Conservation (phyloP, 1,284 basidiomycete genomes). For the Cystobasidiaceae sp. region DNA sequence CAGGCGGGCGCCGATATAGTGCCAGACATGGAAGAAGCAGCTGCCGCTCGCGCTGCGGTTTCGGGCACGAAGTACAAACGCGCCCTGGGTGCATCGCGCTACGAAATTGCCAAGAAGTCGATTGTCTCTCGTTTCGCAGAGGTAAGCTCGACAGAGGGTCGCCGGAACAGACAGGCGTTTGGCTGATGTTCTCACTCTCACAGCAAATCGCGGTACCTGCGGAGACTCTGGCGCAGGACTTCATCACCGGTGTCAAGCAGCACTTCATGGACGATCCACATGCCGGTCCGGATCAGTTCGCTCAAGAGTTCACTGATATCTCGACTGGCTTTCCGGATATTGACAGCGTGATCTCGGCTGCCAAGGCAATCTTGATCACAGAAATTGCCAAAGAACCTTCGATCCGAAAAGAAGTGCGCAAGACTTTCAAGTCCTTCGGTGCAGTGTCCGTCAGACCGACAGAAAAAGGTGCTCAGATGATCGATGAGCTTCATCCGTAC, state of each 20-base stretch:
- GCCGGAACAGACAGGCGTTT: neutral
- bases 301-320: constrained; percentile 45
- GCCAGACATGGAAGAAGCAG: constrained; percentile 28
- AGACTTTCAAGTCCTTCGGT: constrained; percentile 70
- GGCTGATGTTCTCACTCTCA: neutral
- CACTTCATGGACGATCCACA: constrained; percentile 60
- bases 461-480: constrained; percentile 79
- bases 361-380: constrained; percentile 77
- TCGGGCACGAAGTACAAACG: constrained; percentile 63
- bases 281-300: constrained; percentile 42
- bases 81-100: constrained; percentile 77
- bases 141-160: too few species aligned
- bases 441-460: constrained; percentile 81
- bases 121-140: constrained; percentile 68
- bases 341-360: constrained; percentile 64
- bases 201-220: constrained; percentile 54
- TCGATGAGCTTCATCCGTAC: constrained; percentile 82
- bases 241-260: constrained; percentile 57
- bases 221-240: constrained; percentile 74
- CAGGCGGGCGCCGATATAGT: constrained; percentile 21
- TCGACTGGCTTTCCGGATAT: constrained; percentile 4
- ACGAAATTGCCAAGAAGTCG: constrained; percentile 77
- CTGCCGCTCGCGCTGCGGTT: constrained; percentile 24
- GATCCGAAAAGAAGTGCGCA: constrained; percentile 72
- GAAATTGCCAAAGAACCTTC: constrained; percentile 92